These are phyloP conservation scores for Russula foetens DNA, from an alignment of 768 basidiomycete genomes.

Conservation along the genomic window DNA sequence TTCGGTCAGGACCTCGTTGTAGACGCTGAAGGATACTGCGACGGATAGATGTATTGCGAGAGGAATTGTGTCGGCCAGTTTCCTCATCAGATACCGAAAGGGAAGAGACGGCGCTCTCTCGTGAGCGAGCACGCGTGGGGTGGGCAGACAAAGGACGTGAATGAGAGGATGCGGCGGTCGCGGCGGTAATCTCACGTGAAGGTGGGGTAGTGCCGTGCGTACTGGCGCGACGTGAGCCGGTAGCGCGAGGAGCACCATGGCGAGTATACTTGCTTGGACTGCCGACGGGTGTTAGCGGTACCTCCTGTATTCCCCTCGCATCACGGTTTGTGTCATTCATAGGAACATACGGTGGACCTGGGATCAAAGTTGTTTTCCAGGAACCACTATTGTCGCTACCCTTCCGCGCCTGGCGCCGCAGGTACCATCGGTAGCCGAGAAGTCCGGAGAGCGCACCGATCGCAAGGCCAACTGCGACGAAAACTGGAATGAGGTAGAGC, in stretches of 20 bases:
- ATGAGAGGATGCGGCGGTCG: neutral
- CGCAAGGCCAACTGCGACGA: constrained; percentile 23
- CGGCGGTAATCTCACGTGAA: neutral
- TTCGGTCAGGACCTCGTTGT: constrained; percentile 25
- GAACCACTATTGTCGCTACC: neutral
- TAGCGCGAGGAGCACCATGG: constrained; percentile 1
- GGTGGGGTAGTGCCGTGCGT: neutral
- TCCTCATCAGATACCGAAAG: constrained; percentile 20
- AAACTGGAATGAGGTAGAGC: constrained; percentile 26
- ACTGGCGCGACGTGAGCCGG: neutral
- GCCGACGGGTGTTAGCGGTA: neutral
- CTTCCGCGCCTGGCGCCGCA: constrained; percentile 5
- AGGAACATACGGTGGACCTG: constrained; percentile 26
- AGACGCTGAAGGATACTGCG: constrained; percentile 41
- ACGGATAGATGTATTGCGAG: constrained; percentile 45
- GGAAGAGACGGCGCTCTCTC: neutral
- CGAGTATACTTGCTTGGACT: constrained; percentile 19
- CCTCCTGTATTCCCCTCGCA: neutral
- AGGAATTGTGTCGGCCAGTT: constrained; percentile 35
- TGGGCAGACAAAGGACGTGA: neutral
- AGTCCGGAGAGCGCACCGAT: constrained; percentile 22
- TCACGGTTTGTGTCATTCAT: neutral
- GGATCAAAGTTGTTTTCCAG: constrained; percentile 15
- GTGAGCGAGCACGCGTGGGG: constrained; percentile 2
- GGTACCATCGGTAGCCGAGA: constrained; percentile 19